These are phyloP conservation scores for Spathaspora sp. DNA, from an alignment of 1,139 yeast species.

Conservation along the genomic window DNA sequence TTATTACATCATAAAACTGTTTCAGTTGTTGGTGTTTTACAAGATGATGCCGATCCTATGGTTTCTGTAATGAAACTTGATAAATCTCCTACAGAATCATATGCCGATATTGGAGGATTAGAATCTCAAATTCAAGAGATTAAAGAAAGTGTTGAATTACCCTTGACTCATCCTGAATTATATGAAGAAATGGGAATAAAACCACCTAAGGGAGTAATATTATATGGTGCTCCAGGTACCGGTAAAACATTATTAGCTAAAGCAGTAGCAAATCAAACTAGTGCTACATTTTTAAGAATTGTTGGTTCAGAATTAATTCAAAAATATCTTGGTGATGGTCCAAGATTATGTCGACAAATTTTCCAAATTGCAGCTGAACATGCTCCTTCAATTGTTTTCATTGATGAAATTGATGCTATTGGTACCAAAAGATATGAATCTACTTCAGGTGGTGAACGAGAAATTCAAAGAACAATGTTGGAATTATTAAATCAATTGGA, in stretches of 20 bases:
- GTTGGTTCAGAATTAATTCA: slow-evolving; percentile 97
- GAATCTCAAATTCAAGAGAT: slow-evolving; percentile 97
- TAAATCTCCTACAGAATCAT: slow-evolving; percentile 94
- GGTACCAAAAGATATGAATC: slow-evolving; percentile 98
- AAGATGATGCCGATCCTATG: slow-evolving; percentile 98
- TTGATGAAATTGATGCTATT: slow-evolving; percentile 98
- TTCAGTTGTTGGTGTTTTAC: slow-evolving; percentile 88
- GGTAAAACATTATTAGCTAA: slow-evolving; percentile 96
- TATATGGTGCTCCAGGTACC: slow-evolving; percentile 99
- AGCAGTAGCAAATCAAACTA: slow-evolving; percentile 97
- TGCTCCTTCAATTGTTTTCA: slow-evolving; percentile 96
- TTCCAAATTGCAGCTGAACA: slow-evolving; percentile 97
- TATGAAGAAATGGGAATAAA: slow-evolving; percentile 99
- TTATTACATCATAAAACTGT: slow-evolving; percentile 93
- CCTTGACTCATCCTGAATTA: slow-evolving; percentile 94
- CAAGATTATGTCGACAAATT: slow-evolving; percentile 89
- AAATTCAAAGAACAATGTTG: slow-evolving; percentile 97
- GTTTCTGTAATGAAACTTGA: slow-evolving; percentile 97
- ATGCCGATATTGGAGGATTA: slow-evolving; percentile 97
- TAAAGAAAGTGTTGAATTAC: slow-evolving; percentile 96
- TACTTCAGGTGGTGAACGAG: slow-evolving; percentile 95
- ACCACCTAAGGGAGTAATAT: slow-evolving; percentile 98
- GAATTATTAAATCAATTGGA: slow-evolving; percentile 95
- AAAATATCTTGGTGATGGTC: slow-evolving; percentile 97
- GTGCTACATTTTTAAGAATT: slow-evolving; percentile 93